Base-by-base conservation (phyloP, 2,329 filamentous ascomycete genomes). In the Fragosphaeria purpurea region DNA sequence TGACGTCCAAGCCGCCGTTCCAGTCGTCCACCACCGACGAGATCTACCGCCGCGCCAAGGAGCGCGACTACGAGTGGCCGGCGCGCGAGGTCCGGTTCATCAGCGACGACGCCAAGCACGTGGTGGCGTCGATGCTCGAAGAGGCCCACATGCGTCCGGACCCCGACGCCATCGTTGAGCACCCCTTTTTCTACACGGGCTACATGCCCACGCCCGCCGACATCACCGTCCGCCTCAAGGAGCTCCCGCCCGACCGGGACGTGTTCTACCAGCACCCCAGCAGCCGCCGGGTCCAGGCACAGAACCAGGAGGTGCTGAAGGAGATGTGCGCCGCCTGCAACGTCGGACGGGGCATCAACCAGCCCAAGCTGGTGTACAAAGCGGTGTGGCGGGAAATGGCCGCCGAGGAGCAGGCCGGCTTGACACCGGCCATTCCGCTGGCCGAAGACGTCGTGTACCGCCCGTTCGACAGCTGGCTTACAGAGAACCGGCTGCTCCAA, bases 1-100 rank as follows among this genome's bases (percentile, higher is more conserved):
- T 97, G 44, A 93, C 93, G 7, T 95, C 93, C 22, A 94, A 91
- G 61, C 91, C 93, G 1, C 93, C 93, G 0, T 98, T 98, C 66
- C 93, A 98, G 68, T 95, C 93, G 10, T 83, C 84, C 10, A 91
- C 86, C 41, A 86, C 86, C 13, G 86, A 93, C 63, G 86, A 91
- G 62, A 93, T 93, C 54, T 93, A 93, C 68, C 80, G 73, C 66
- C 80, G 76, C 66, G 84, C 80, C 50, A 70, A 75, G 59, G 79
- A 83, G 58, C 76, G 85, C 58, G 85, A 89, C 61, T 91, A 90
- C 63, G 83, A 86, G 61, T 91, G 86, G 86, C 86, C 86, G 11
- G 76, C 78, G 52, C 67, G 79, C 32, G 79, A 83, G 50, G 79
- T 76, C 48, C 86, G 82, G 62, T 80, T 81, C 58, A 87, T 88